Conservation (phyloP, 192 early-diverging fungal genomes). For the Linderina pennispora region DNA sequence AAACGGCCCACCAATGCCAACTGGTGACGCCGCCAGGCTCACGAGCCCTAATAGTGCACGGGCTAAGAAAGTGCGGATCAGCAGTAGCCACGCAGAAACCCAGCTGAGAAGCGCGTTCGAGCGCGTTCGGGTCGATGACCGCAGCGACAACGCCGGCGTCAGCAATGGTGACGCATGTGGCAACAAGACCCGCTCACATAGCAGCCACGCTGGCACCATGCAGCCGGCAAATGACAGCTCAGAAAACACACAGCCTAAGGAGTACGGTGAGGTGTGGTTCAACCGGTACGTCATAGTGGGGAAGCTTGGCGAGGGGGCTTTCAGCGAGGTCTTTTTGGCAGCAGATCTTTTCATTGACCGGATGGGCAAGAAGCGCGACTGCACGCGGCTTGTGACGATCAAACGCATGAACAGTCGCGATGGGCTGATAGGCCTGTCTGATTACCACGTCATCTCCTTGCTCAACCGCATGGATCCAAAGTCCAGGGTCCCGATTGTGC, state of each 20-base stretch:
- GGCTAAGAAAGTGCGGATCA: no score
- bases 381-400: constrained; percentile 30
- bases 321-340: constrained; percentile 41
- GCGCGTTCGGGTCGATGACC: no score
- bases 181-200: no score
- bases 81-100: no score
- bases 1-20: no score
- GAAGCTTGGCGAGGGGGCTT: constrained; percentile 44
- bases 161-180: no score
- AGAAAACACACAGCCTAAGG: constrained; percentile 15
- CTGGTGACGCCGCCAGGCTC: no score
- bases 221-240: no score
- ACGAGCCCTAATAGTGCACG: no score
- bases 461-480: constrained; percentile 37
- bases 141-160: no score
- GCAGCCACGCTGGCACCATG: no score
- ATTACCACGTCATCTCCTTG: constrained; percentile 35
- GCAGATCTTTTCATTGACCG: constrained; percentile 29
- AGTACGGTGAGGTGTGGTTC: constrained; percentile 45
- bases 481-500: constrained; percentile 30
- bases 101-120: no score
- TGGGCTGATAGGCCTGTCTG: constrained; percentile 34
- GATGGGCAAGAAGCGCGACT: constrained; percentile 39
- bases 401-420: constrained; percentile 39
- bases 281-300: constrained; percentile 37